Percentiles rank a stretch among this genome's conserved stretches.
Evolutionary conservation across 257 asterid genomes (phyloP).

Genomic region (Anisodus acutangulus): DNA sequence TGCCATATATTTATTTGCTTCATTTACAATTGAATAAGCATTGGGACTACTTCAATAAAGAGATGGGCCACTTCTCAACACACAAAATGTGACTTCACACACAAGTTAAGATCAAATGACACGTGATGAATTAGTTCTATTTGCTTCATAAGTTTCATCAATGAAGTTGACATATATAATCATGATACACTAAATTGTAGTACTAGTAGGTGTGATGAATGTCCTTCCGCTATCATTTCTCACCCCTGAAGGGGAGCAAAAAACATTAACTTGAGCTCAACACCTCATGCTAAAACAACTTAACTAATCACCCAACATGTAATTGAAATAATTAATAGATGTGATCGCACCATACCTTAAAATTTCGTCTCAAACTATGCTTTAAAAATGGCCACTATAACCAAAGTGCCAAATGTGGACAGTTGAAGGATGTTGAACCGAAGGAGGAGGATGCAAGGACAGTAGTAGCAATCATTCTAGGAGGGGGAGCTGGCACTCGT

Average conservation of each 20-base stretch:
- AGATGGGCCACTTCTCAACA: background rate
- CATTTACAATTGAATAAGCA: conserved; percentile 14
- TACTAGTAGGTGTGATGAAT: no score
- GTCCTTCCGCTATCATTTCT: no score
- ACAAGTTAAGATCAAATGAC: background rate
- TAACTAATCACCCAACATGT: background rate
- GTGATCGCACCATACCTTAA: background rate
- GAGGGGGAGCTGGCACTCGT: conserved; percentile 99
- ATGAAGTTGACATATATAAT: background rate
- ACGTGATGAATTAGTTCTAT: background rate
- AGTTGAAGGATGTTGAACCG: conserved; percentile 74
- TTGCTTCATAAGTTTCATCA: background rate
- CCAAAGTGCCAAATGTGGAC: conserved; percentile 20
- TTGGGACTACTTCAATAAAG: background rate
- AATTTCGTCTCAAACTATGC: background rate
- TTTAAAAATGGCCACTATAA: background rate
- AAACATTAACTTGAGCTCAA: background rate
- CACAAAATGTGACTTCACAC: background rate
- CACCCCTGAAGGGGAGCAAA: background rate
- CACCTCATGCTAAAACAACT: background rate
- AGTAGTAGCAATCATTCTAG: conserved; percentile 85
- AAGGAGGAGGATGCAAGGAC: conserved; percentile 80
- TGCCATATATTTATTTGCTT: background rate
- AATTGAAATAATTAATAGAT: background rate
- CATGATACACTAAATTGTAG: background rate